Conservation (phyloP, 1,284 basidiomycete species). For the Gomphus bonarii region DNA sequence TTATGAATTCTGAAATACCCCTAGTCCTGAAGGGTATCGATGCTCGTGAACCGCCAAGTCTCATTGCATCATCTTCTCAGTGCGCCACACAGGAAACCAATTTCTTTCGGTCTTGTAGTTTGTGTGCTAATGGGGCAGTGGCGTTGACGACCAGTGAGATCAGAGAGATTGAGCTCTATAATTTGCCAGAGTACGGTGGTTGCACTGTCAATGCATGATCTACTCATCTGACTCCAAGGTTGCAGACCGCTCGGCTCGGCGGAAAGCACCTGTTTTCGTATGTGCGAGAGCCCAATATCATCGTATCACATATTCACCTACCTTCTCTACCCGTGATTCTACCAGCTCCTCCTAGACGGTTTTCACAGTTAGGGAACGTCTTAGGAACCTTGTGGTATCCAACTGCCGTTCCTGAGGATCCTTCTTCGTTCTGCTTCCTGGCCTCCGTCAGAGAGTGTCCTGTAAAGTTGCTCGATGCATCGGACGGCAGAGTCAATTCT, state of each 20-base stretch:
- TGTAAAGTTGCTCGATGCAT: slow-evolving; percentile 71
- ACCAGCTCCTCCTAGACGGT: slow-evolving; percentile 11
- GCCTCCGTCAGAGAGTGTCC: slow-evolving; percentile 75
- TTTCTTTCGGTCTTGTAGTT: slow-evolving; percentile 7
- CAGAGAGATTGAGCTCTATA: slow-evolving; percentile 4
- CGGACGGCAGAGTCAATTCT: slow-evolving; percentile 56
- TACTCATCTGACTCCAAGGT: background rate
- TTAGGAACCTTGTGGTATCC: slow-evolving; percentile 80
- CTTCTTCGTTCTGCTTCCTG: slow-evolving; percentile 70
- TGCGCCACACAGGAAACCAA: background rate
- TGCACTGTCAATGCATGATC: background rate
- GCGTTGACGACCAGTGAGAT: slow-evolving; percentile 7
- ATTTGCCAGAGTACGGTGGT: background rate
- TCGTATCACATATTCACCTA: background rate
- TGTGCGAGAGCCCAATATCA: background rate
- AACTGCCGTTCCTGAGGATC: slow-evolving; percentile 43
- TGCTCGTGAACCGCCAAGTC: background rate
- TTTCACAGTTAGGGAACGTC: slow-evolving; percentile 56
- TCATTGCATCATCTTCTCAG: background rate
- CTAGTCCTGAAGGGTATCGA: background rate
- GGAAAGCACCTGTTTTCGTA: background rate
- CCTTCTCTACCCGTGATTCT: background rate
- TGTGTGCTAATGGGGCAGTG: slow-evolving; percentile 8
- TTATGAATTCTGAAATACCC: background rate
- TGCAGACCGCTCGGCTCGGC: background rate